Percentiles rank a stretch among this genome's conserved stretches.
Evolutionary conservation across 176 grass and related monocot species (phyloP).

Genomic region (Urochloa ruziziensis): DNA sequence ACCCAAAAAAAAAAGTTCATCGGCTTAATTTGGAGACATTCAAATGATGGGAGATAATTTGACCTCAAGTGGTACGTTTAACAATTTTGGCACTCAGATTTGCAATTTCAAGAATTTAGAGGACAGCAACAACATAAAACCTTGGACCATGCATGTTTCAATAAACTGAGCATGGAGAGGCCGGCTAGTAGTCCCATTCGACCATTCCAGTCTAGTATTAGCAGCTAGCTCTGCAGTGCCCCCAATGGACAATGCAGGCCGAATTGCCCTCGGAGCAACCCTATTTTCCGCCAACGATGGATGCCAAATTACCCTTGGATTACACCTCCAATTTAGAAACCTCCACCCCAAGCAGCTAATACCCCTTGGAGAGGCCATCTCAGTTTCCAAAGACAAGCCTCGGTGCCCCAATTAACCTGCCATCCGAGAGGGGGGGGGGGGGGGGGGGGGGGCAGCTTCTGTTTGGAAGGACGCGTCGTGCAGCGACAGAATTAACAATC

Average conservation of each 20-base stretch:
- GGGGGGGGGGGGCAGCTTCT: not conserved
- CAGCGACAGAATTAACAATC: not conserved
- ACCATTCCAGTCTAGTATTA: too few relatives aligned
- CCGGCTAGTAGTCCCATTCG: not conserved
- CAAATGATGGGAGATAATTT: too few relatives aligned
- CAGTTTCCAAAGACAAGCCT: not conserved
- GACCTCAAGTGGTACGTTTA: too few relatives aligned
- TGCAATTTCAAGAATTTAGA: too few relatives aligned
- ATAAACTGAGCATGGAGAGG: not conserved
- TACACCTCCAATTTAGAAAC: not conserved
- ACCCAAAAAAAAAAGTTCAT: too few relatives aligned
- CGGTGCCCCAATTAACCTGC: not conserved
- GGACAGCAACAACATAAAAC: too few relatives aligned
- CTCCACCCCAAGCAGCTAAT: not conserved
- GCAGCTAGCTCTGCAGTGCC: not conserved
- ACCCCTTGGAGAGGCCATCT: not conserved
- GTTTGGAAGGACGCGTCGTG: constrained; percentile 10
- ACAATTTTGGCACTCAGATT: too few relatives aligned
- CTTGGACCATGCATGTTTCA: too few relatives aligned
- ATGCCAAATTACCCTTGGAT: not conserved
- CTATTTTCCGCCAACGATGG: not conserved
- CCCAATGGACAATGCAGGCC: not conserved
- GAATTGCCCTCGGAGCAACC: not conserved
- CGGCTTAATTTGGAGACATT: too few relatives aligned
- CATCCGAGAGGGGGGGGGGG: not conserved